Evolutionary conservation across 768 basidiomycete genomes (phyloP).

Genomic region (Amanita polypyramis): DNA sequence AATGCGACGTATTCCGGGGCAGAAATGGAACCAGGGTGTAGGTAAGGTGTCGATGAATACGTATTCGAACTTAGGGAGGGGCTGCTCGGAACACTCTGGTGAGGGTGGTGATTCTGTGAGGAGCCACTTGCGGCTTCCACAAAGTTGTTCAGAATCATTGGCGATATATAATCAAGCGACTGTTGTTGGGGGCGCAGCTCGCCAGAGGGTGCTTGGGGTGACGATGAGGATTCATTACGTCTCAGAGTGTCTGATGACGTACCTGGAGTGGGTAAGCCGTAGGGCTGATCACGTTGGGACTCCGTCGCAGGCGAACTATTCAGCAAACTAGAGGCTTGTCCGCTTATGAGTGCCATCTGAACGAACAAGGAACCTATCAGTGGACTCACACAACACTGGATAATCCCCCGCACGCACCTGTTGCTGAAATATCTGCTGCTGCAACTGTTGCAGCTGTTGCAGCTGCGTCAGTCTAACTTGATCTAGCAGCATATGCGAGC

Average conservation of each 20-base stretch:
- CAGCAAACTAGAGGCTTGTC: conserved; percentile 28
- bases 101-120: neutral
- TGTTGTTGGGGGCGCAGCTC: conserved; percentile 13
- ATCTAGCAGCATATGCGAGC: conserved; percentile 48
- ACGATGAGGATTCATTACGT: conserved; percentile 8
- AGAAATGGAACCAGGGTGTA: conserved; percentile 33
- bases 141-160: conserved; percentile 1
- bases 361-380: conserved; percentile 8
- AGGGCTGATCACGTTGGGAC: conserved; percentile 18
- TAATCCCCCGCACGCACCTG: conserved; percentile 41
- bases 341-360: conserved; percentile 63
- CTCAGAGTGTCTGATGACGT: conserved; percentile 18
- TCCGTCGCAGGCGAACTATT: conserved; percentile 22
- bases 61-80: conserved; percentile 12
- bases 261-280: conserved; percentile 65
- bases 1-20: conserved; percentile 74
- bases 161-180: conserved; percentile 5
- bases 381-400: conserved; percentile 4
- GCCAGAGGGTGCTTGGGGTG: conserved; percentile 11
- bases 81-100: conserved; percentile 3
- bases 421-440: conserved; percentile 83
- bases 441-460: conserved; percentile 67
- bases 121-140: neutral
- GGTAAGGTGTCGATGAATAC: conserved; percentile 16
- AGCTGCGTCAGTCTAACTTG: conserved; percentile 72